Evolutionary conservation across 768 basidiomycete species (phyloP).

Genomic region (Lenzites betulinus): DNA sequence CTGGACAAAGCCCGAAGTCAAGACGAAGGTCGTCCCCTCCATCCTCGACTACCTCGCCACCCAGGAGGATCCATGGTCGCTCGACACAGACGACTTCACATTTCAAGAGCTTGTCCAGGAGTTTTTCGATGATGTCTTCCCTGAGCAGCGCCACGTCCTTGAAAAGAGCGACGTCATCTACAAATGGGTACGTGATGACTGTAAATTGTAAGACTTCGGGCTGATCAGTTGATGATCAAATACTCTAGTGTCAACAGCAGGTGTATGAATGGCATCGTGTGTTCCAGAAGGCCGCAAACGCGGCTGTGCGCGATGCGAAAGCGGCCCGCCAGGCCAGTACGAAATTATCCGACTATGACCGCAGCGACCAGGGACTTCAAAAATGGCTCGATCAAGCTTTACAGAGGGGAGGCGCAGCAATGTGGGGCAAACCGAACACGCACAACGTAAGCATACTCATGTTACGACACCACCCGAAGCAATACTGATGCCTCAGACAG

Average conservation of each 20-base stretch:
- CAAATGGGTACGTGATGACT: background rate
- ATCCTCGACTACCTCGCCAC: background rate
- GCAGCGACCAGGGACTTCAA: background rate
- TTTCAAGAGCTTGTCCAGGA: background rate
- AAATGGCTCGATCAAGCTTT: background rate
- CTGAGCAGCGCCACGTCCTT: background rate
- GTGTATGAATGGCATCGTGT: conserved; percentile 1
- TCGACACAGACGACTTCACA: background rate
- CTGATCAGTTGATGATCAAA: background rate
- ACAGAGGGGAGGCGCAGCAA: background rate
- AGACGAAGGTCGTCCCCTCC: background rate
- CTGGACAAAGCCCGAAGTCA: background rate
- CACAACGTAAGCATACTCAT: background rate
- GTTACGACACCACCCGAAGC: no score
- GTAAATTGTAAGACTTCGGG: background rate
- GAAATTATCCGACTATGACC: background rate
- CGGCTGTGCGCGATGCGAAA: background rate
- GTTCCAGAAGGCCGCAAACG: background rate
- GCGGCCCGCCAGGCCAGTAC: background rate
- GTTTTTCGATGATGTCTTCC: background rate
- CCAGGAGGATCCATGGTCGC: background rate
- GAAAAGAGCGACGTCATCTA: background rate
- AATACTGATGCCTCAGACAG: background rate
- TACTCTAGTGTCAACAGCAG: background rate
- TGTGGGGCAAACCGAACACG: background rate